Evolutionary conservation across 371 early-diverging fungal genomes (phyloP).

Genomic region (Lichtheimia ramosa): DNA sequence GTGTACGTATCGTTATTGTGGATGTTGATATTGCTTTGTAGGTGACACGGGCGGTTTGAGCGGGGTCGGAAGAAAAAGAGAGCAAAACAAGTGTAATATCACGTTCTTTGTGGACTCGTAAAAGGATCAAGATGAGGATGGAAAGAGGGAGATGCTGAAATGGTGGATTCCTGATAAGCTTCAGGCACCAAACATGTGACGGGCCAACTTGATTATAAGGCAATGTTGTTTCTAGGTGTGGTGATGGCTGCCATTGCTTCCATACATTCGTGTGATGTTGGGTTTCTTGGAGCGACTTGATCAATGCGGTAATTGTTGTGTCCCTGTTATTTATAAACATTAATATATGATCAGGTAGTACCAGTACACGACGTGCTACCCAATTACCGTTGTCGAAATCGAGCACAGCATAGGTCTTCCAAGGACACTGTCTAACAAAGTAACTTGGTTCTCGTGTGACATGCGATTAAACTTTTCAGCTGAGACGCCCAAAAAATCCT

Average conservation of each 20-base stretch:
- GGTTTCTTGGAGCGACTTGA: slow-evolving; percentile 6
- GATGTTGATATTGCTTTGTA: not conserved
- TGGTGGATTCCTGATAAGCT: not conserved
- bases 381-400: slow-evolving; percentile 29
- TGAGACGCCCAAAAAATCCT: slow-evolving; percentile 28
- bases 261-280: not conserved
- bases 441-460: slow-evolving; percentile 33
- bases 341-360: not conserved
- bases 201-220: not conserved
- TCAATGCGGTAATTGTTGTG: slow-evolving; percentile 14
- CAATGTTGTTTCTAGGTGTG: not conserved
- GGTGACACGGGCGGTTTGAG: slow-evolving; percentile 13
- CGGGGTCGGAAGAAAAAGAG: slow-evolving; percentile 10
- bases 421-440: slow-evolving; percentile 32
- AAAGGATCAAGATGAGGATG: not conserved
- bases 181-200: not conserved
- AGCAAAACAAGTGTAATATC: slow-evolving; percentile 10
- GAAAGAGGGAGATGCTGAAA: not conserved
- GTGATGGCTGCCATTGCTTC: not conserved
- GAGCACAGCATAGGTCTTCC: slow-evolving; percentile 35
- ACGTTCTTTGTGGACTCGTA: slow-evolving; percentile 7
- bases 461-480: slow-evolving; percentile 30
- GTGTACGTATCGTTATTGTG: not conserved
- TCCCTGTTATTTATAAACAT: slow-evolving; percentile 2
- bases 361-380: not conserved